Percentiles rank a stretch among this genome's conserved stretches.
Conservation (phyloP, 73 alveolate genomes). For the Tetrahymena malaccensis region DNA sequence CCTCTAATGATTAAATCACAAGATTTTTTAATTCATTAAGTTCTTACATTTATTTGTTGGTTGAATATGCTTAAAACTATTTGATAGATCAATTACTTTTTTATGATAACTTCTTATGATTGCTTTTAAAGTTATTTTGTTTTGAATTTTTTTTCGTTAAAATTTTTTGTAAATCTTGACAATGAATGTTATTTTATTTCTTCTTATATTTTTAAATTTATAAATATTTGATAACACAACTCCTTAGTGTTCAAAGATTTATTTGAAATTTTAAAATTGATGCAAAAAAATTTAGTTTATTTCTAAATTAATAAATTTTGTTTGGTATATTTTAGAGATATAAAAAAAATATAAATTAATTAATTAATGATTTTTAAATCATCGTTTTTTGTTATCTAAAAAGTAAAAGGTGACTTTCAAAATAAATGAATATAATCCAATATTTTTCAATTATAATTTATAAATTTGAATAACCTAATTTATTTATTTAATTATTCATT, state of each 20-base stretch:
- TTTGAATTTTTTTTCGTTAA: background rate
- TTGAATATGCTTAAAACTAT: background rate
- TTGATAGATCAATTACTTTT: no score
- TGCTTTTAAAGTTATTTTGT: background rate
- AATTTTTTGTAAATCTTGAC: background rate
- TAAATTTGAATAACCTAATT: background rate
- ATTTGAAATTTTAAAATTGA: background rate
- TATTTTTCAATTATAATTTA: no score
- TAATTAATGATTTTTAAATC: background rate
- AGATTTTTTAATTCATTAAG: slow-evolving; percentile 35
- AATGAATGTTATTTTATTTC: background rate
- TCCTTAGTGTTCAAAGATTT: background rate
- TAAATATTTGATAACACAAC: background rate
- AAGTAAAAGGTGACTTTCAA: no score
- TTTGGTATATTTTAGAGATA: background rate
- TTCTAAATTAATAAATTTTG: background rate
- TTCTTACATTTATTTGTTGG: slow-evolving; percentile 8
- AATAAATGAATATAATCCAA: background rate
- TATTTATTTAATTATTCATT: no score
- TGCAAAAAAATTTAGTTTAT: background rate
- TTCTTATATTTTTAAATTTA: background rate
- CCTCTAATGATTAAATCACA: slow-evolving; percentile 29
- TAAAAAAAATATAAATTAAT: no score
- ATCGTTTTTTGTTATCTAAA: background rate
- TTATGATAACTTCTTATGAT: background rate